A percentile compares a stretch with the other conserved stretches of the same genome.
These are phyloP conservation scores for Blastomyces emzantsi DNA, from an alignment of 2,329 filamentous ascomycete species.

Conservation along the genomic window DNA sequence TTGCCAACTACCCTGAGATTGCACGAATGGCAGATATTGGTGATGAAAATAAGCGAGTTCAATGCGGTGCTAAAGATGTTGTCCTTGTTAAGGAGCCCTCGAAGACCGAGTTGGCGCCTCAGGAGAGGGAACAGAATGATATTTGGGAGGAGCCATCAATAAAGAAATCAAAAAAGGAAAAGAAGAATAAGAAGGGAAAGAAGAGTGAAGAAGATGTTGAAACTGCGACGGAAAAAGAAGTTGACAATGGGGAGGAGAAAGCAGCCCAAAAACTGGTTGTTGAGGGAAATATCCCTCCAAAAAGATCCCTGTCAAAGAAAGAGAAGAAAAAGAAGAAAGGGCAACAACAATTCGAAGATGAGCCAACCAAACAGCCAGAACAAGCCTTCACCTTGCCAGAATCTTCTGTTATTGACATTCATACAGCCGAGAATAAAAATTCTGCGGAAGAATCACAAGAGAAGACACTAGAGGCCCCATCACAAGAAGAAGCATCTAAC, in stretches of 20 bases:
- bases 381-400: background rate
- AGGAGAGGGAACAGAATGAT: constrained; percentile 14
- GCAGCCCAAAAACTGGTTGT: background rate
- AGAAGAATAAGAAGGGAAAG: constrained; percentile 17
- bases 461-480: constrained; percentile 9
- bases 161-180: constrained; percentile 28
- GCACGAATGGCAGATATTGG: background rate
- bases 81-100: background rate
- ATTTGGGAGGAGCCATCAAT: constrained; percentile 20
- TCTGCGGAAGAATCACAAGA: constrained; percentile 7
- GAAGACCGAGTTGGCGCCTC: background rate
- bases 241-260: background rate
- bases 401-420: background rate
- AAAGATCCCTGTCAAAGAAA: background rate
- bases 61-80: background rate
- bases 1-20: background rate
- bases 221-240: background rate
- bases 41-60: background rate
- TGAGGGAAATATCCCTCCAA: background rate
- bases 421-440: background rate
- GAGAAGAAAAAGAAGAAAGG: background rate
- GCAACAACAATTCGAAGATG: background rate
- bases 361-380: background rate
- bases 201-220: background rate
- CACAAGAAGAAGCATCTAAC: constrained; percentile 10